Base-by-base conservation (phyloP, 1,284 basidiomycete genomes). In the Moesziomyces sp. region DNA sequence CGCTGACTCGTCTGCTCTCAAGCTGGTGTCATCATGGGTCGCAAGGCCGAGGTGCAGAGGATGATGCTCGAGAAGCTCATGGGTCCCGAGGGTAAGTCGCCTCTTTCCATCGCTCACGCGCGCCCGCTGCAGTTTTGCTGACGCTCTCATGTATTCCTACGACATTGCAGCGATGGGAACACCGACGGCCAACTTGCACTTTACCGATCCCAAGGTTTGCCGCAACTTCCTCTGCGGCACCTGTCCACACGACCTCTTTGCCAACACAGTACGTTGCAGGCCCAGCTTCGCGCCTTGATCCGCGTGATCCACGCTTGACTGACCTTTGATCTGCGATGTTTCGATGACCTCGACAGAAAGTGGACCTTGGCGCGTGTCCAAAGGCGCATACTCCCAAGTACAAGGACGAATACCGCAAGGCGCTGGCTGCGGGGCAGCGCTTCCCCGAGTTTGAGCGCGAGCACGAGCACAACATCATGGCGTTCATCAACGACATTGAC, bases 161-260 rank as follows among this genome's bases (percentile, higher is more conserved):
- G 19, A 24, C 24, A 8, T 7, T 7, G 38, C 47, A 81, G 82
- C 81, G 30, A 81, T 84, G 80, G 82, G 82, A 26, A 71, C 74
- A 35, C 71, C 79, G 3, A 75, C 77, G 10, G 74, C 76, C 40
- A 77, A 97, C 86, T 87, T 98, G 69, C 90, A 92, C 68, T 98
- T 97, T 91, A 93, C 91, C 63, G 93, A 97, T 85, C 93, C 94
- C 79, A 98, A 98, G 88, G 97, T 99, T n/a, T 99, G 97, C 88
- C 89, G 93, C 82, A 97, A 99, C 86, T 99, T 94, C 87, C 87
- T 99, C 28, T 99, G 97, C 81, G 97, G 97, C 56, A 95, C 93
- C 21, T 99, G 97, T 84, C 94, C 97, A 5, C 97, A 99, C 85
- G 90, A 94, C 9, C 88, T 99, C 45, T 99, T 99, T 86, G 97